phyloP scores from a whole-genome alignment of 495 filamentous ascomycete genomes.

The Tetracladium marchalianum region DNA sequence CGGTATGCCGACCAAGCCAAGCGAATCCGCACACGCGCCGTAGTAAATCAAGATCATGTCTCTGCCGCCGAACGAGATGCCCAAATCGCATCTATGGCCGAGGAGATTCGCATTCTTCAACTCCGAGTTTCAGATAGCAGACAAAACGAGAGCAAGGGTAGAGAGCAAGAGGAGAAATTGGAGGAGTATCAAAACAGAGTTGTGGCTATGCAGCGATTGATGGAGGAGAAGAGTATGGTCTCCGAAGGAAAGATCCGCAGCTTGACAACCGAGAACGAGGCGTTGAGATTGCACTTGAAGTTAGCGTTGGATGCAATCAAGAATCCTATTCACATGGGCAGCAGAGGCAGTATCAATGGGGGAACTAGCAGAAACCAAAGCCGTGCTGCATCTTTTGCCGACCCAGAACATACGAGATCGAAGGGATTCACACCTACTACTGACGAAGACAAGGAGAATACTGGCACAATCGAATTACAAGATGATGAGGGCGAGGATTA shows the following conservation, averaged over 20 bases:
- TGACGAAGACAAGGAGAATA: conserved; percentile 29
- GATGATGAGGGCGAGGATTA: conserved; percentile 29
- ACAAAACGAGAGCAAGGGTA: conserved; percentile 36
- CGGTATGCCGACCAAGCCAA: conserved; percentile 98
- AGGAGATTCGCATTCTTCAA: conserved; percentile 79
- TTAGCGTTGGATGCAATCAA: conserved; percentile 76
- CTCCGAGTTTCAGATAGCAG: conserved; percentile 54
- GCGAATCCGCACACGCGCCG: conserved; percentile 91
- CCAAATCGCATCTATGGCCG: conserved; percentile 87
- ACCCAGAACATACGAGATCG: no score
- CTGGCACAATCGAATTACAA: conserved; percentile 9
- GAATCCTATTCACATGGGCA: conserved; percentile 62
- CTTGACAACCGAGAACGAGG: conserved; percentile 81
- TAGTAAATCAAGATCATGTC: conserved; percentile 87
- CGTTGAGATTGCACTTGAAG: conserved; percentile 73
- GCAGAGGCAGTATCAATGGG: conserved; percentile 16
- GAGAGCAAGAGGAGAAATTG: conserved; percentile 54
- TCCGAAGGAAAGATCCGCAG: conserved; percentile 85
- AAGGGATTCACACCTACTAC: not conserved
- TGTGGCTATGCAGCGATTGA: conserved; percentile 74
- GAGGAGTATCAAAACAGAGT: conserved; percentile 91
- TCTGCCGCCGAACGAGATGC: conserved; percentile 82
- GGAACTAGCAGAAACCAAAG: conserved; percentile 14
- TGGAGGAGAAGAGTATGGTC: conserved; percentile 85
- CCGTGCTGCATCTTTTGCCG: not conserved